Percentiles rank a stretch among this genome's conserved stretches.
phyloP scores from a whole-genome alignment of 2,329 filamentous ascomycete genomes.

The Penicillium sp. region DNA sequence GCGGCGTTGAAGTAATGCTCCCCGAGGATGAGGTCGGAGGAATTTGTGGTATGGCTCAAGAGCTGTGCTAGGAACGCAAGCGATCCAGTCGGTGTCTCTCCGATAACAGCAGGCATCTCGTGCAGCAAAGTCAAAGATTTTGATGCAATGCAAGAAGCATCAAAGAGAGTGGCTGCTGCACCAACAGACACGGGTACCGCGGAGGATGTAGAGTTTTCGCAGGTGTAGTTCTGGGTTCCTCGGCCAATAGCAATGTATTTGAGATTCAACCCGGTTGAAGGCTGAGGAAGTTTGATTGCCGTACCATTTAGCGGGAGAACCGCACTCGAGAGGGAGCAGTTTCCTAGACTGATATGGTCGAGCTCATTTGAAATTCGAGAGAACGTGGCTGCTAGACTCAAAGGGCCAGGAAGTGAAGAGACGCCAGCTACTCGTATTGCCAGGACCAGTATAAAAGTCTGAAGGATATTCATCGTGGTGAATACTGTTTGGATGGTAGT shows the following conservation, averaged over 20 bases:
- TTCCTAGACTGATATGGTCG: conserved; percentile 18
- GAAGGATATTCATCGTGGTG: conserved; percentile 5
- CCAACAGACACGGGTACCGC: conserved; percentile 40
- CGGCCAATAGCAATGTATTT: conserved; percentile 48
- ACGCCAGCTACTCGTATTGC: not conserved
- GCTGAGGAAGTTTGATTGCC: conserved; percentile 27
- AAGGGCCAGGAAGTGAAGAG: conserved; percentile 11
- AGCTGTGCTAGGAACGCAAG: conserved; percentile 28
- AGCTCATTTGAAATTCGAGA: conserved; percentile 23
- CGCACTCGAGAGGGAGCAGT: conserved; percentile 22
- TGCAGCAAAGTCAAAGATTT: conserved; percentile 28
- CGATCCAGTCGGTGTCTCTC: conserved; percentile 23
- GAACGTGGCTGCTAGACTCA: conserved; percentile 17
- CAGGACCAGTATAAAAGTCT: not conserved
- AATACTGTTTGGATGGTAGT: not conserved
- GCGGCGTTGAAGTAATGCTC: conserved; percentile 36
- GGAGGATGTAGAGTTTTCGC: conserved; percentile 6
- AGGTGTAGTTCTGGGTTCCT: conserved; percentile 52
- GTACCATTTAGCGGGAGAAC: conserved; percentile 21
- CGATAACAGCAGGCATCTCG: conserved; percentile 25
- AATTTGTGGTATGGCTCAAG: conserved; percentile 16
- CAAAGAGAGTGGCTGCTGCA: conserved; percentile 48
- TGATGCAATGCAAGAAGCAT: conserved; percentile 42
- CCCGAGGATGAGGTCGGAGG: conserved; percentile 32
- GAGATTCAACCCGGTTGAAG: conserved; percentile 33